Base-by-base conservation (phyloP, 306 rosid genomes). In the Ormosia semicastrata region DNA sequence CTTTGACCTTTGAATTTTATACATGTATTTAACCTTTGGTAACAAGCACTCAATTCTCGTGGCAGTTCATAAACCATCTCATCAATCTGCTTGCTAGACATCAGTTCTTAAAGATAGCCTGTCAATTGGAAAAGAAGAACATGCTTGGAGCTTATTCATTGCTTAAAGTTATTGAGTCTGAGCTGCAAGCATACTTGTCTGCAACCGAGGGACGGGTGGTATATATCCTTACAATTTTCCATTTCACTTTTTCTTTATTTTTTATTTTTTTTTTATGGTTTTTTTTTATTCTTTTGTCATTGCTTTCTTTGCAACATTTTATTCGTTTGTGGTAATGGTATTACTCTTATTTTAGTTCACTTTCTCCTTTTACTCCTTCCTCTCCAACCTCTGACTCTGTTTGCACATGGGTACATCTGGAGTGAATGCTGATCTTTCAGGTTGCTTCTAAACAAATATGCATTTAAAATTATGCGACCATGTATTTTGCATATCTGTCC, bases 161-260 rank as follows among this genome's bases (percentile, higher is more conserved):
- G 87, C 96, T 95, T 58, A 93, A 95, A 86, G 98, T 92, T 78
- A 88, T 92, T 60, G 99, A 95, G 83, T 95, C 96, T 46, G 99
- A 93, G 87, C 90, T 95, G 79, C 96, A 93, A 82, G 83, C 98
- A 29, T 93, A 89, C 87, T 66, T 91, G 77, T 95, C 93, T 71
- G 97, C 98, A 67, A 92, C 96, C 2, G 89, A 89, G 81, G 98
- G 99, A 72, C 96, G 99, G 43, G 98, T 95, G 97, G 98, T 95
- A 89, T 69, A 73, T 84, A 41, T 62, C 34, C 78, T 60, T 75
- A 32, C 77, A 39, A 37, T 76, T 77, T 75, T 54, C 53, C 47
- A 43, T 46, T 84, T 81, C 46, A 36, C 33, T 34, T 44, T 56
- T 46, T 41, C 10, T 81, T 50, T 44, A 53, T 15, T 41, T 49